Conservation (phyloP, 2,329 filamentous ascomycete species). For the Ascochyta viciae-villosae region DNA sequence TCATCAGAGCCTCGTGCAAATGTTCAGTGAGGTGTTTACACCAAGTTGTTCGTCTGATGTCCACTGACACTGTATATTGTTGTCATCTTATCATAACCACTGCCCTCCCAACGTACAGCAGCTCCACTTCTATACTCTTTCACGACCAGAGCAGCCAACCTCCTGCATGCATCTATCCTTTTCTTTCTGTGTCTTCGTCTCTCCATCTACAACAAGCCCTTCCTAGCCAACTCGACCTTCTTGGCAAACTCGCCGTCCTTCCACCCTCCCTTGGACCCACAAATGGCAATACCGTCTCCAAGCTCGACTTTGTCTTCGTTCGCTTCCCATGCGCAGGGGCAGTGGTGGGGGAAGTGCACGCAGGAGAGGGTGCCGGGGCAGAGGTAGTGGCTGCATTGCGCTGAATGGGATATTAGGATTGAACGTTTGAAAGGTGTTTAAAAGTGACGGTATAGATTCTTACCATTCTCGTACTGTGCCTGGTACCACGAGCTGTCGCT, state of each 20-base stretch:
- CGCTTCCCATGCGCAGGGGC: constrained; percentile 81
- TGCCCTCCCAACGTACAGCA: too few relatives aligned
- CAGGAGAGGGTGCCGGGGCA: constrained; percentile 94
- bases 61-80: too few relatives aligned
- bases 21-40: too few relatives aligned
- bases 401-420: constrained; percentile 51
- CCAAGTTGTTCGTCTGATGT: too few relatives aligned
- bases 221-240: constrained; percentile 81
- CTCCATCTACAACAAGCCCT: constrained; percentile 69
- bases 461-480: constrained; percentile 72
- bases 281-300: constrained; percentile 75
- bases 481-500: constrained; percentile 86
- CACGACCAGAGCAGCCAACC: too few relatives aligned
- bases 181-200: not conserved
- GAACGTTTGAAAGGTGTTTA: not conserved
- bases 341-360: constrained; percentile 96
- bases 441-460: constrained; percentile 12
- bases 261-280: constrained; percentile 77
- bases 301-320: constrained; percentile 73
- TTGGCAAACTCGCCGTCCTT: constrained; percentile 72
- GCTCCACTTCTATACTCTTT: too few relatives aligned
- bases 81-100: too few relatives aligned
- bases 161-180: not conserved
- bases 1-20: too few relatives aligned
- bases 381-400: constrained; percentile 90